These are phyloP conservation scores for Dendrobium nobile DNA, from an alignment of 106 monocot genomes.

Conservation along the genomic window DNA sequence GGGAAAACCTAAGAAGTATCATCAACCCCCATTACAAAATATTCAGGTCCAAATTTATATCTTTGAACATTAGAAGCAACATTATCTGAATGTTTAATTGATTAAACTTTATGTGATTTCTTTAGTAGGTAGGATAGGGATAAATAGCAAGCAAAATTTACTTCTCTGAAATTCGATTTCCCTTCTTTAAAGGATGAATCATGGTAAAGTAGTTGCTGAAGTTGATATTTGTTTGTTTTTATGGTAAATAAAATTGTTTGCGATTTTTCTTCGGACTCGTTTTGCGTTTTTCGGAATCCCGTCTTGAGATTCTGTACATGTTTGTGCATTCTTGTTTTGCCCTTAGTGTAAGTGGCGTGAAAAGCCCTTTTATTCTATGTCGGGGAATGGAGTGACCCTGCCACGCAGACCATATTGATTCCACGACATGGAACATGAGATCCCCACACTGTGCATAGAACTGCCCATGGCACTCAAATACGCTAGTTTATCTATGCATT, in stretches of 20 bases:
- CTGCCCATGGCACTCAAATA: background rate
- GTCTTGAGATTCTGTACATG: background rate
- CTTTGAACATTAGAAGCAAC: background rate
- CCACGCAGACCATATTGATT: background rate
- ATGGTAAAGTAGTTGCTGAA: background rate
- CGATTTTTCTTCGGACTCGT: background rate
- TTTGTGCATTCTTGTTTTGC: background rate
- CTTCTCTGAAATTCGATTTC: background rate
- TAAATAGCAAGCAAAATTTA: background rate
- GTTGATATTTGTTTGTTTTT: background rate
- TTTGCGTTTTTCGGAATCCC: background rate
- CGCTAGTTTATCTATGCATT: background rate
- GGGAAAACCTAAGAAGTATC: constrained; percentile 74
- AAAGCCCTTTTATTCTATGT: background rate
- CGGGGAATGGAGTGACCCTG: background rate
- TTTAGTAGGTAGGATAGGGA: background rate
- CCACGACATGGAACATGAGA: background rate
- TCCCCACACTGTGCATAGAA: background rate
- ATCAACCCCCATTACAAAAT: constrained; percentile 78
- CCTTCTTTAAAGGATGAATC: background rate
- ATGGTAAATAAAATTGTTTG: constrained; percentile 1
- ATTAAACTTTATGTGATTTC: background rate
- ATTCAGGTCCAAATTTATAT: constrained; percentile 59
- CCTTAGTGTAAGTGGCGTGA: background rate
- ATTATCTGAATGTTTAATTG: background rate